These are phyloP conservation scores for Tylopilus orsonianus DNA, from an alignment of 1,284 basidiomycete genomes.

Conservation along the genomic window DNA sequence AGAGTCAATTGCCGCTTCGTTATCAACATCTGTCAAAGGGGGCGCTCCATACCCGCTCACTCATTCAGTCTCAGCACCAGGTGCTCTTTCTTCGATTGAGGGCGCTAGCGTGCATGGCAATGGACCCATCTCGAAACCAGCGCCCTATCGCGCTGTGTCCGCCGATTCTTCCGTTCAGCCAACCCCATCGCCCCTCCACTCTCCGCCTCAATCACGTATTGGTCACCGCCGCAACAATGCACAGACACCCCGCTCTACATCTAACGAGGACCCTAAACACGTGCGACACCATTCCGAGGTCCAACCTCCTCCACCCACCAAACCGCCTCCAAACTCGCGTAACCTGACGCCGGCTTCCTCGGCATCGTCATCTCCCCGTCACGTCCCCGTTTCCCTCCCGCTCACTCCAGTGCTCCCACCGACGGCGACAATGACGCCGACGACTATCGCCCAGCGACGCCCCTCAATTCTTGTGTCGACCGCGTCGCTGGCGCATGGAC, in stretches of 20 bases:
- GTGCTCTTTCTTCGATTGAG: slow-evolving; percentile 37
- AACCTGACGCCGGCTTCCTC: slow-evolving; percentile 56
- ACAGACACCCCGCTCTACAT: slow-evolving; percentile 16
- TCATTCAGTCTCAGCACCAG: slow-evolving; percentile 46
- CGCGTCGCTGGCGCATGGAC: slow-evolving; percentile 19
- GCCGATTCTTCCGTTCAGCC: slow-evolving; percentile 23
- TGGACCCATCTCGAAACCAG: slow-evolving; percentile 19
- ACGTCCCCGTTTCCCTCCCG: slow-evolving; percentile 43
- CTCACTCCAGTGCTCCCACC: slow-evolving; percentile 38
- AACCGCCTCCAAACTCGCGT: slow-evolving; percentile 36
- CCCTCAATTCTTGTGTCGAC: slow-evolving; percentile 32
- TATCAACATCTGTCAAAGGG: slow-evolving; percentile 28
- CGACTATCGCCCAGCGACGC: slow-evolving; percentile 24
- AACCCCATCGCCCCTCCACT: slow-evolving; percentile 15
- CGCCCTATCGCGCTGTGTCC: slow-evolving; percentile 28
- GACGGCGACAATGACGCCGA: slow-evolving; percentile 36
- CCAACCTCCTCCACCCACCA: slow-evolving; percentile 20
- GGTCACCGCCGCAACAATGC: slow-evolving; percentile 8
- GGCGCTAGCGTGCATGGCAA: slow-evolving; percentile 5
- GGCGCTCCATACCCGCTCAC: slow-evolving; percentile 26
- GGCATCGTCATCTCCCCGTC: slow-evolving; percentile 58
- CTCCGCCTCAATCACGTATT: slow-evolving; percentile 27
- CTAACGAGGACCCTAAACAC: slow-evolving; percentile 27
- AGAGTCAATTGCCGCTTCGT: slow-evolving; percentile 25
- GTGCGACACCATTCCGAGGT: slow-evolving; percentile 20